These are phyloP conservation scores for Cryptosporidium baileyi DNA, from an alignment of 169 alveolate genomes.

Conservation along the genomic window DNA sequence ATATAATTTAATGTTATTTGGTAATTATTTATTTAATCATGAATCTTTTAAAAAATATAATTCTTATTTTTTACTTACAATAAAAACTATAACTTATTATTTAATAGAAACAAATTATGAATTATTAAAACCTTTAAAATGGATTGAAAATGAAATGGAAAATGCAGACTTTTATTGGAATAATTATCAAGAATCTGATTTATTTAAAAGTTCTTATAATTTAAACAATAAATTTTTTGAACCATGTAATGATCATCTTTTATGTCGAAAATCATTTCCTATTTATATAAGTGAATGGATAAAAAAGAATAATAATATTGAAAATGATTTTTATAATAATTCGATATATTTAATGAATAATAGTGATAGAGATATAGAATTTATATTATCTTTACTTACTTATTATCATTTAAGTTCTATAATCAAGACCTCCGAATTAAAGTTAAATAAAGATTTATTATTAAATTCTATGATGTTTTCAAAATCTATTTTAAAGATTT, in stretches of 20 bases:
- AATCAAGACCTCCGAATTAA: too few relatives aligned
- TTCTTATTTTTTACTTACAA: slow-evolving; percentile 13
- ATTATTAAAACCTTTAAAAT: background rate
- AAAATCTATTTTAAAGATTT: too few relatives aligned
- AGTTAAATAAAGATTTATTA: too few relatives aligned
- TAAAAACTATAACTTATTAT: background rate
- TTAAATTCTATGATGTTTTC: too few relatives aligned
- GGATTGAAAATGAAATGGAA: background rate
- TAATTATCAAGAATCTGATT: background rate
- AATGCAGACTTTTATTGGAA: background rate
- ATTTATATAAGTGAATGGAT: background rate
- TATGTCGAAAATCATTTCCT: background rate
- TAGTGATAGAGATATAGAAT: background rate
- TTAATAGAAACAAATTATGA: background rate
- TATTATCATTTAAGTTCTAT: too few relatives aligned
- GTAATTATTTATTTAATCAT: background rate
- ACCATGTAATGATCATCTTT: background rate
- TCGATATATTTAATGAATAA: background rate
- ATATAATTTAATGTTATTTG: slow-evolving; percentile 4
- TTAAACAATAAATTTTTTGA: background rate
- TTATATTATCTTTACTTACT: too few relatives aligned
- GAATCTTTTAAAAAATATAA: background rate
- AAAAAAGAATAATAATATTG: background rate
- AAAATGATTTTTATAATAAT: too few relatives aligned
- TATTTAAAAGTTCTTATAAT: background rate